Base-by-base conservation (phyloP, 2,329 filamentous ascomycete genomes). In the Hypoxylon sp. region DNA sequence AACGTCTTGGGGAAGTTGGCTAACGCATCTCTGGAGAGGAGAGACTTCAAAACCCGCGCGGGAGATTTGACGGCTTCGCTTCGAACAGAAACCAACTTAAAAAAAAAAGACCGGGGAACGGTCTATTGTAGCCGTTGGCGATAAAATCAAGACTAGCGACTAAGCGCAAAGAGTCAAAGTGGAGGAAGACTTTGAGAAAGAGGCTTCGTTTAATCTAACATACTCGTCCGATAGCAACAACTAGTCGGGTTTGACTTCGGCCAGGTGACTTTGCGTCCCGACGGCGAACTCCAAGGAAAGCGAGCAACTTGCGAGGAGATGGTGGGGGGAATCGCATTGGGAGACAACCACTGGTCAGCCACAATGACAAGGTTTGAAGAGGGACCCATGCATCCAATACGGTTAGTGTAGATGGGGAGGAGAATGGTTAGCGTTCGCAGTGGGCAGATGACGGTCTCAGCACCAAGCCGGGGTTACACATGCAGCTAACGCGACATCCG, bases 261-360 rank as follows among this genome's bases (percentile, higher is more conserved):
- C 36, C 52, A 55, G 47, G 48, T 50, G 37, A 51, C 51, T 47
- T 55, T 29, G 38, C 40, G 17, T 41, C 46, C 47, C 38, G 42
- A 50, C 55, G 40, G 48, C 40, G 44, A 53, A 48, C 43, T 47
- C 46, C 27, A 46, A 40, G 30, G 40, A 51, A 46, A 51, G 37
- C 25, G 38, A 56, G 30, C 31, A 46, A 34, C 29, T n/a, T 15
- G 34, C 46, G 51, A 55, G 43, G 38, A 51, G 49, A 51, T 45
- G 49, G 53, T 34, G 53, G 53, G 56, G 56, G 56, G 55, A 36
- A 41, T 51, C 35, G 52, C 44, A 57, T 56, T 59, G 31, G 41
- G 6, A 41, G 9, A 23, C 27, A 8, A 30, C 52, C 0, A 53
- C 42, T 59, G 44, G 49, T 45, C 32, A 53, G 37, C 44, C 29